Evolutionary conservation across 306 rosid species (phyloP).

Genomic region (Oemleria cerasiformis): DNA sequence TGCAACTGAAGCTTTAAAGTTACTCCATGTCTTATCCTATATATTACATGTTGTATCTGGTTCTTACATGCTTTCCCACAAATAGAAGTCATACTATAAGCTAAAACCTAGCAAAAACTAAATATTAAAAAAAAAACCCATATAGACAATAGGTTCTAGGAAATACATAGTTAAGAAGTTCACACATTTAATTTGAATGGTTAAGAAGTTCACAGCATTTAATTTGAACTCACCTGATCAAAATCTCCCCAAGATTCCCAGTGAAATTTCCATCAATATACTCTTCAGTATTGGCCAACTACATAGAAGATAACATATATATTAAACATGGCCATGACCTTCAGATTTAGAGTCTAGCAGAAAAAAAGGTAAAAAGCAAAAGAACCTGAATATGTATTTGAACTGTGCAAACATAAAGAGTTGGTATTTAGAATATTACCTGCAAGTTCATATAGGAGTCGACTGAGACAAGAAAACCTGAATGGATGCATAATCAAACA

Average conservation of each 20-base stretch:
- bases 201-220: background rate
- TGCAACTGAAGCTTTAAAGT: background rate
- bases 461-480: conserved; percentile 54
- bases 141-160: background rate
- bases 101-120: background rate
- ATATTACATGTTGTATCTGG: background rate
- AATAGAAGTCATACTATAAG: background rate
- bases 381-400: background rate
- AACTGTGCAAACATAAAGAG: background rate
- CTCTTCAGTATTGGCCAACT: conserved; percentile 60
- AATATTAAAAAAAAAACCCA: background rate
- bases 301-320: conserved; percentile 6
- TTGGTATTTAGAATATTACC: conserved; percentile 24
- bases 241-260: conserved; percentile 55
- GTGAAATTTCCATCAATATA: conserved; percentile 50
- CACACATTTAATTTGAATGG: background rate
- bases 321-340: background rate
- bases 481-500: background rate
- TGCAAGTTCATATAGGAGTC: conserved; percentile 63
- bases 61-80: background rate
- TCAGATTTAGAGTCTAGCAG: background rate
- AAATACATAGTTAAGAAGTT: background rate
- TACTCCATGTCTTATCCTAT: background rate
- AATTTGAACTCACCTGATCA: conserved; percentile 41
- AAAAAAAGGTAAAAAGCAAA: background rate